Percentiles rank a stretch among this genome's conserved stretches.
Conservation (phyloP, 2,329 filamentous ascomycete genomes). For the Fusarium sp. region DNA sequence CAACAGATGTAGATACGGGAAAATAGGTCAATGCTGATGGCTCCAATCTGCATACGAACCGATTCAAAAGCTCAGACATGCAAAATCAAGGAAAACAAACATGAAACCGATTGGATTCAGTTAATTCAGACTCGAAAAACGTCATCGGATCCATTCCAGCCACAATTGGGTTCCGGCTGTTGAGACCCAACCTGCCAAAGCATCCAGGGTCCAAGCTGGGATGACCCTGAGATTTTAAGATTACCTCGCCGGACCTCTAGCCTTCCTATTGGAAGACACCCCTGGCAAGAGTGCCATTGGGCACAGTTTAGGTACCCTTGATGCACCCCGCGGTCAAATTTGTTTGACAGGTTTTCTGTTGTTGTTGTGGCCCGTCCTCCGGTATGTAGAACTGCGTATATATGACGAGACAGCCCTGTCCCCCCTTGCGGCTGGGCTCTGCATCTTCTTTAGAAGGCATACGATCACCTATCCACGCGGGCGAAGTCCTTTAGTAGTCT, state of each 20-base stretch:
- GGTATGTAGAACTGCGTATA: slow-evolving; percentile 8
- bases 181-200: slow-evolving; percentile 24
- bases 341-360: neutral
- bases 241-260: slow-evolving; percentile 20
- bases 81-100: neutral
- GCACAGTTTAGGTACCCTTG: slow-evolving; percentile 31
- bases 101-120: neutral
- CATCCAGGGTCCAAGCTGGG: slow-evolving; percentile 14
- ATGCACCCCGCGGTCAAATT: slow-evolving; percentile 22
- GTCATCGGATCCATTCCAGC: slow-evolving; percentile 24
- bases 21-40: neutral
- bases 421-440: neutral
- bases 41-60: neutral
- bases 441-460: neutral
- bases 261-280: slow-evolving; percentile 27
- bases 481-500: slow-evolving; percentile 33
- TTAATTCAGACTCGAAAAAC: neutral
- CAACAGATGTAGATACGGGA: neutral
- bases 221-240: slow-evolving; percentile 37
- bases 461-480: slow-evolving; percentile 11
- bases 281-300: slow-evolving; percentile 18
- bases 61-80: neutral
- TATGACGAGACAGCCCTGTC: slow-evolving; percentile 7
- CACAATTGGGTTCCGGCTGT: slow-evolving; percentile 18
- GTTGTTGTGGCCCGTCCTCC: neutral